These are phyloP conservation scores for Suillus ampliporus DNA, from an alignment of 768 basidiomycete species.

Conservation along the genomic window DNA sequence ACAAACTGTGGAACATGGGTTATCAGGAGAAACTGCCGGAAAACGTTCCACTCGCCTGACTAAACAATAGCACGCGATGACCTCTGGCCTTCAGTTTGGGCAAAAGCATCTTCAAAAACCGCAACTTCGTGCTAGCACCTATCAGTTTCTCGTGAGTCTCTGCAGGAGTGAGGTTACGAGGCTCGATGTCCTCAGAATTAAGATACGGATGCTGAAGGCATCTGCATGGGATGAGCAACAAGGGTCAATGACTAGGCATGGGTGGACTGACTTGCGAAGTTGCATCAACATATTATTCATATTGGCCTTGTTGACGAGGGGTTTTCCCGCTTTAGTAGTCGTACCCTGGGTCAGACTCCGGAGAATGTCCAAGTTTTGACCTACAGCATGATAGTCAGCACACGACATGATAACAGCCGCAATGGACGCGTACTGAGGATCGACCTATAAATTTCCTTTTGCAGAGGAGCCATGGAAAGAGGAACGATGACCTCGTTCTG, in stretches of 20 bases:
- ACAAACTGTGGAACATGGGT: constrained; percentile 64
- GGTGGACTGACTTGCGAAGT: constrained; percentile 69
- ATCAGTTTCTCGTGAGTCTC: constrained; percentile 83
- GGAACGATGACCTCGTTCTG: constrained; percentile 94
- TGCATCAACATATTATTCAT: constrained; percentile 90
- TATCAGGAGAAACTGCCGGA: constrained; percentile 6
- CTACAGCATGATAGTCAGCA: constrained; percentile 42
- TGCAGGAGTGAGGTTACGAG: constrained; percentile 54
- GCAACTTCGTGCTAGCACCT: constrained; percentile 85
- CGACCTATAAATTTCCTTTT: constrained; percentile 87
- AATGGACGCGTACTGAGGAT: constrained; percentile 65
- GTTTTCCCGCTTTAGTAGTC: constrained; percentile 36
- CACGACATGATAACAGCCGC: constrained; percentile 18
- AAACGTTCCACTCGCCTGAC: constrained; percentile 63
- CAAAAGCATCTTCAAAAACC: constrained; percentile 74
- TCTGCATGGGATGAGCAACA: constrained; percentile 43
- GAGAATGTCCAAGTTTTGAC: constrained; percentile 72
- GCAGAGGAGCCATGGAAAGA: constrained; percentile 83
- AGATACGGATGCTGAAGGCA: constrained; percentile 94
- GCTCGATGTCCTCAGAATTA: constrained; percentile 80
- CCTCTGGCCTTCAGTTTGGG: constrained; percentile 85
- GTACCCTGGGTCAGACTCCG: constrained; percentile 59
- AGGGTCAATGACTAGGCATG: constrained; percentile 2
- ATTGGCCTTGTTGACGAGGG: constrained; percentile 51
- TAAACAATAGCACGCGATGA: constrained; percentile 90